A percentile compares a stretch with the other conserved stretches of the same genome.
Conservation (phyloP, 2,329 filamentous ascomycete genomes). For the Trichoderma guizhouense region DNA sequence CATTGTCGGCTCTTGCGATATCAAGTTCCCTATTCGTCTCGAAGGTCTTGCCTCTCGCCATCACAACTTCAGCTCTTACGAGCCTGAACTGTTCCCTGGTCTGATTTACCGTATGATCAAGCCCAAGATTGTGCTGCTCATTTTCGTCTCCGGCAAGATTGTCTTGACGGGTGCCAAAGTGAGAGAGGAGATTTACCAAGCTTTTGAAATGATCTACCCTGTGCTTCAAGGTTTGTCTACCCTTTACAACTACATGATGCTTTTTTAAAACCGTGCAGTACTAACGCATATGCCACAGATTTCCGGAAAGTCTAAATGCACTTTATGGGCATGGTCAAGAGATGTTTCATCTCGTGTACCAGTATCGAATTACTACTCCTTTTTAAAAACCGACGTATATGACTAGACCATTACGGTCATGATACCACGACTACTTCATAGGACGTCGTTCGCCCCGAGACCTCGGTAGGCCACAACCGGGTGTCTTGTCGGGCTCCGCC, state of each 20-base stretch:
- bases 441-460: not conserved
- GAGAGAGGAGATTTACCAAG: slow-evolving; percentile 95
- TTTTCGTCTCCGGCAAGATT: slow-evolving; percentile 98
- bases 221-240: slow-evolving; percentile 73
- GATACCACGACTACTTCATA: slow-evolving; percentile 46
- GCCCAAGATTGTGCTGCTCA: slow-evolving; percentile 95
- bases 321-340: slow-evolving; percentile 15
- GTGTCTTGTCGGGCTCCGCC: slow-evolving; percentile 23
- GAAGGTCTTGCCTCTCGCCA: slow-evolving; percentile 95
- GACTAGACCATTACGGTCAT: slow-evolving; percentile 41
- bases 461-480: slow-evolving; percentile 28
- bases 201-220: slow-evolving; percentile 96
- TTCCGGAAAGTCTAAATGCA: slow-evolving; percentile 54
- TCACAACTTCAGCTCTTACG: slow-evolving; percentile 99
- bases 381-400: slow-evolving; percentile 35
- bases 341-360: slow-evolving; percentile 20
- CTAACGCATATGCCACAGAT: slow-evolving; percentile 35
- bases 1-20: slow-evolving; percentile 97
- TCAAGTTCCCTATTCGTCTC: slow-evolving; percentile 97
- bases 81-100: slow-evolving; percentile 97
- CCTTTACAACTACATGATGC: not conserved
- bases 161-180: slow-evolving; percentile 97
- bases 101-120: slow-evolving; percentile 99
- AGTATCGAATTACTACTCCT: slow-evolving; percentile 11
- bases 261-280: not conserved